Percentiles rank a stretch among this genome's conserved stretches.
phyloP scores from a whole-genome alignment of 192 early-diverging fungal species.

The Coemansia sp. region DNA sequence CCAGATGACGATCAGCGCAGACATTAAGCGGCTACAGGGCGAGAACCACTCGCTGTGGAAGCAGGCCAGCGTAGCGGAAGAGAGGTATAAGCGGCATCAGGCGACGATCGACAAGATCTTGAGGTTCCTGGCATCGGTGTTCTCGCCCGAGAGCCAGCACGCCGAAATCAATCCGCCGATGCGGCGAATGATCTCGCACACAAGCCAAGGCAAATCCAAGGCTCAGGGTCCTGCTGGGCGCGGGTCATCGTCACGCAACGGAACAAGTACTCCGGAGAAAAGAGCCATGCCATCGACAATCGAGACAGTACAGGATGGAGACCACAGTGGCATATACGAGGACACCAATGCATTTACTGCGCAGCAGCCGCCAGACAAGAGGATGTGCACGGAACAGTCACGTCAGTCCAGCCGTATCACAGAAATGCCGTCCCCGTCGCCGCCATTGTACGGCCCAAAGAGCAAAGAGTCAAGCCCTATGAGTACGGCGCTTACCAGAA shows the following conservation, averaged over 20 bases:
- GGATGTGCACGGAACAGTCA: conserved; percentile 11
- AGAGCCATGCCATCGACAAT: neutral
- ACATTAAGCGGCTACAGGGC: conserved; percentile 81
- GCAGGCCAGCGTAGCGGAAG: conserved; percentile 70
- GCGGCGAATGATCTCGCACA: conserved; percentile 43
- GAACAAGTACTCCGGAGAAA: conserved; percentile 3
- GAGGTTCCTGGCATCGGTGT: conserved; percentile 85
- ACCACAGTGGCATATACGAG: neutral
- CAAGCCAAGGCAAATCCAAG: neutral
- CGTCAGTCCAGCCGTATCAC: neutral
- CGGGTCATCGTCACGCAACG: neutral
- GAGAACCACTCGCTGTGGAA: conserved; percentile 91
- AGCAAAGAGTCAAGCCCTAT: conserved; percentile 21
- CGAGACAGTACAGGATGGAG: neutral
- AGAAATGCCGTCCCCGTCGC: conserved; percentile 16
- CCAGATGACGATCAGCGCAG: conserved; percentile 83
- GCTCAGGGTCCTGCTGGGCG: neutral
- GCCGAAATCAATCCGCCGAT: conserved; percentile 40
- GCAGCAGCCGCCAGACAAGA: conserved; percentile 31
- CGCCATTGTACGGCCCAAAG: conserved; percentile 10
- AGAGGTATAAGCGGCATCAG: conserved; percentile 84
- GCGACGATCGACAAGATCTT: conserved; percentile 93
- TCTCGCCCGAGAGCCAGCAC: conserved; percentile 56
- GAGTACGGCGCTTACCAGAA: conserved; percentile 32
- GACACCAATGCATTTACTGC: conserved; percentile 14